Evolutionary conservation across 2,329 filamentous ascomycete species (phyloP).

Genomic region (Phialemoniopsis sp.): DNA sequence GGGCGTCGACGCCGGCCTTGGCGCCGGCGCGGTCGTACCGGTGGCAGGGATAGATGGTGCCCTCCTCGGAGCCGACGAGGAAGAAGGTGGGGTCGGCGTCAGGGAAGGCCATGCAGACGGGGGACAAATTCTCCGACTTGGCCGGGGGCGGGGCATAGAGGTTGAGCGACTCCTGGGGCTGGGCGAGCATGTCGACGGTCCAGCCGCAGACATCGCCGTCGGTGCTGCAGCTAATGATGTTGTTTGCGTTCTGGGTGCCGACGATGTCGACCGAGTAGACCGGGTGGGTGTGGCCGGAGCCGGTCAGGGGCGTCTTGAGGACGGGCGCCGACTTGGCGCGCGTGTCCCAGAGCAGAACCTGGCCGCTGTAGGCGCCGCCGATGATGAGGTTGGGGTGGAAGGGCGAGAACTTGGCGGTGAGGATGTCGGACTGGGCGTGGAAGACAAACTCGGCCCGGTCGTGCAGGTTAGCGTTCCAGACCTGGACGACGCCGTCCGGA

Average conservation of each 20-base stretch:
- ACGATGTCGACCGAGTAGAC: constrained; percentile 95
- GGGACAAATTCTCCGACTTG: constrained; percentile 91
- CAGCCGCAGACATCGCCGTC: constrained; percentile 96
- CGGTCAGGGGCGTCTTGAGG: constrained; percentile 92
- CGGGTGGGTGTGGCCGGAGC: constrained; percentile 91
- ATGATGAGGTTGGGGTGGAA: constrained; percentile 96
- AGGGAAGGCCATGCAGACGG: constrained; percentile 92
- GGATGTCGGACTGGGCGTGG: constrained; percentile 90
- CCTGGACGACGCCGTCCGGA: constrained; percentile 86
- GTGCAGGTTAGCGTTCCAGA: constrained; percentile 96
- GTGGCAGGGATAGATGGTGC: constrained; percentile 93
- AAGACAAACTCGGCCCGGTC: constrained; percentile 95
- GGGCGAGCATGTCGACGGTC: constrained; percentile 96
- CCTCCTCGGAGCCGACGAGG: constrained; percentile 94
- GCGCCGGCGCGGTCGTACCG: constrained; percentile 95
- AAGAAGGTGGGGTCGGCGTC: constrained; percentile 96
- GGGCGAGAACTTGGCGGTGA: constrained; percentile 96
- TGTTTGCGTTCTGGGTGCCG: constrained; percentile 97
- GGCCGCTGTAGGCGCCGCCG: constrained; percentile 92
- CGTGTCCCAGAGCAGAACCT: constrained; percentile 96
- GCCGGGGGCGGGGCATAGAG: constrained; percentile 80
- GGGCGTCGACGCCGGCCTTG: constrained; percentile 89
- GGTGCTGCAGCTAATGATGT: constrained; percentile 94
- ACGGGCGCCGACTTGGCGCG: constrained; percentile 84
- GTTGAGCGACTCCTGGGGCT: constrained; percentile 91